These are phyloP conservation scores for Symbiodinium natans DNA, from an alignment of 73 alveolate species.

Conservation along the genomic window DNA sequence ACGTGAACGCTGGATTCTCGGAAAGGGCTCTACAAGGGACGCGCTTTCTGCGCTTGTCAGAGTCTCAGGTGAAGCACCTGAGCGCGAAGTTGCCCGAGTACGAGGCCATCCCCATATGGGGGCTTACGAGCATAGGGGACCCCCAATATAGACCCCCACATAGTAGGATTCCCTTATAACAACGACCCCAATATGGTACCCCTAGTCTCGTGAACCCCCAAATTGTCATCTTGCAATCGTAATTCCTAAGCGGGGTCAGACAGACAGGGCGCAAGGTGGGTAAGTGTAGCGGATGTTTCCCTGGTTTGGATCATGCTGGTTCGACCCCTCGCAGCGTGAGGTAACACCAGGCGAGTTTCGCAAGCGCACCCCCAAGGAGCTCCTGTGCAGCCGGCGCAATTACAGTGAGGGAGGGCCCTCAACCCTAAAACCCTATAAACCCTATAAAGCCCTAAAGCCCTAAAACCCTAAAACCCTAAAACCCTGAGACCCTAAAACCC, in stretches of 20 bases:
- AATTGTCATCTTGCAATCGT: no score
- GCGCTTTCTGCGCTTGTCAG: neutral
- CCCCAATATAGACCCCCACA: no score
- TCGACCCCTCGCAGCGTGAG: neutral
- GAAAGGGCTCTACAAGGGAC: neutral
- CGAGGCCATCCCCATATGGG: conserved; percentile 10
- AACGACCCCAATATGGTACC: no score
- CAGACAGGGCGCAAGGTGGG: neutral
- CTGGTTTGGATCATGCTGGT: neutral
- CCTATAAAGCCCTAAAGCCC: no score
- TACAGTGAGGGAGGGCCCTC: neutral
- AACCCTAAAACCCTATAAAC: no score
- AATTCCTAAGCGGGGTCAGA: no score
- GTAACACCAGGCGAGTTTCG: conserved; percentile 55
- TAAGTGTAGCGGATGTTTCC: neutral
- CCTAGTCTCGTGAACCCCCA: no score
- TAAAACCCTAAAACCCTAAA: no score
- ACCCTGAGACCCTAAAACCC: no score
- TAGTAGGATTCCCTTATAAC: no score
- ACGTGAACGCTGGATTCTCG: conserved; percentile 6
- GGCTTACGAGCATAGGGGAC: no score
- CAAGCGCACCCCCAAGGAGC: conserved; percentile 83
- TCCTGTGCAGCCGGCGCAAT: conserved; percentile 23
- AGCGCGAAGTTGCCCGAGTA: conserved; percentile 90
- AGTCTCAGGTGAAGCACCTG: conserved; percentile 61